Evolutionary conservation across 768 basidiomycete species (phyloP).

Genomic region (Vishniacozyma victoriae): DNA sequence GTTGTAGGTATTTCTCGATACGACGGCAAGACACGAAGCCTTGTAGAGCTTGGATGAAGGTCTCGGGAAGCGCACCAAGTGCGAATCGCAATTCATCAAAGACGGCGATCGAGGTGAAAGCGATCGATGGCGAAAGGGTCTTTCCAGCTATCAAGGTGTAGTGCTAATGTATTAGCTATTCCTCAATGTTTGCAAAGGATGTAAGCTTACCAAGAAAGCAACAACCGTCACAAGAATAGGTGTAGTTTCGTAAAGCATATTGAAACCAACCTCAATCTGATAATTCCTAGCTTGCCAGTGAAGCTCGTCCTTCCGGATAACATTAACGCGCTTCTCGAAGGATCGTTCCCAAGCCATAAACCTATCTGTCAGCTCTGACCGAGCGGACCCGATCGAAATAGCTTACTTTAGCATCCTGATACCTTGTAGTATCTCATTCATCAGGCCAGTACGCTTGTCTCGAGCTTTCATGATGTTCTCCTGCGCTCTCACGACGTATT

Average conservation of each 20-base stretch:
- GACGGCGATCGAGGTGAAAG: slow-evolving; percentile 67
- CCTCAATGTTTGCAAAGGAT: neutral
- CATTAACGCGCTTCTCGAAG: slow-evolving; percentile 69
- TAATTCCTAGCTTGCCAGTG: slow-evolving; percentile 82
- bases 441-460: slow-evolving; percentile 80
- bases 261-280: slow-evolving; percentile 62
- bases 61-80: slow-evolving; percentile 80
- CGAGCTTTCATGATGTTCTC: slow-evolving; percentile 86
- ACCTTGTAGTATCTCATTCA: slow-evolving; percentile 85
- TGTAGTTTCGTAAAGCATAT: slow-evolving; percentile 52
- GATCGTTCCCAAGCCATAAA: slow-evolving; percentile 95
- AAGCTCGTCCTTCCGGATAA: slow-evolving; percentile 71
- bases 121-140: slow-evolving; percentile 70
- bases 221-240: slow-evolving; percentile 55
- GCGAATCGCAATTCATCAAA: slow-evolving; percentile 82
- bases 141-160: slow-evolving; percentile 68
- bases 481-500: slow-evolving; percentile 68
- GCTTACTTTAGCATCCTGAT: slow-evolving; percentile 79
- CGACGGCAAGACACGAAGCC: slow-evolving; percentile 78
- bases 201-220: slow-evolving; percentile 49
- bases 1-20: slow-evolving; percentile 80
- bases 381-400: neutral
- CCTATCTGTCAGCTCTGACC: slow-evolving; percentile 43
- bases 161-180: slow-evolving; percentile 40
- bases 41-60: slow-evolving; percentile 83